These are phyloP conservation scores for Rhizodiscina lignyota DNA, from an alignment of 495 filamentous ascomycete genomes.

Conservation along the genomic window DNA sequence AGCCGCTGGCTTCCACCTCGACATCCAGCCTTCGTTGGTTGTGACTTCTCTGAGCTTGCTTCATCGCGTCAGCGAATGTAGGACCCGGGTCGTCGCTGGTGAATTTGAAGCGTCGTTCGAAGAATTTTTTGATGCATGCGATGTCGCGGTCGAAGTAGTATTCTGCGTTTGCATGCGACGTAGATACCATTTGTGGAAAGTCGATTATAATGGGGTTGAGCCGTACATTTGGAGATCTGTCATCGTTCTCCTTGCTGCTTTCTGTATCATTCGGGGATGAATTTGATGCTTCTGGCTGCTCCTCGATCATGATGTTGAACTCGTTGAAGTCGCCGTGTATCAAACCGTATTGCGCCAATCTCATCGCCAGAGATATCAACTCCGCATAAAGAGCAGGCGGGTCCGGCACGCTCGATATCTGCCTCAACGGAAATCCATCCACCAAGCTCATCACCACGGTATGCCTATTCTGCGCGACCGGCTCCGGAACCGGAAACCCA, in stretches of 20 bases:
- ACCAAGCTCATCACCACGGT: slow-evolving; percentile 89
- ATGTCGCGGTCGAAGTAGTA: slow-evolving; percentile 96
- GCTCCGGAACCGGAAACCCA: slow-evolving; percentile 77
- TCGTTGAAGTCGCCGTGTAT: slow-evolving; percentile 99
- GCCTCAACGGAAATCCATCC: slow-evolving; percentile 75
- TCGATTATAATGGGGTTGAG: slow-evolving; percentile 74
- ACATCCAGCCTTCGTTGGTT: slow-evolving; percentile 2
- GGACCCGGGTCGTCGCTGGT: slow-evolving; percentile 67
- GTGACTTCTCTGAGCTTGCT: slow-evolving; percentile 41
- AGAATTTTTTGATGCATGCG: slow-evolving; percentile 83
- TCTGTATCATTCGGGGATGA: not conserved
- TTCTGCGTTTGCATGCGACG: slow-evolving; percentile 80
- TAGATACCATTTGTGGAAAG: slow-evolving; percentile 97
- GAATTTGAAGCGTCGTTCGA: slow-evolving; percentile 78
- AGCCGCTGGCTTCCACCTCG: slow-evolving; percentile 78
- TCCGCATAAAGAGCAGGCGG: slow-evolving; percentile 70
- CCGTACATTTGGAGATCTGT: slow-evolving; percentile 10
- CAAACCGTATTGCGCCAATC: slow-evolving; percentile 70
- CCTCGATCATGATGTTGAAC: slow-evolving; percentile 92
- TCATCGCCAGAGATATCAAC: slow-evolving; percentile 71
- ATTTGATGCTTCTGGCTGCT: slow-evolving; percentile 15
- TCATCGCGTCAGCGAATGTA: slow-evolving; percentile 67
- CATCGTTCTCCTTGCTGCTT: slow-evolving; percentile 3
- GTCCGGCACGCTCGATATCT: slow-evolving; percentile 62
- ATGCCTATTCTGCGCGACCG: slow-evolving; percentile 74